Conservation (phyloP, 805 yeast genomes). For the Barnettozyma pratensis region DNA sequence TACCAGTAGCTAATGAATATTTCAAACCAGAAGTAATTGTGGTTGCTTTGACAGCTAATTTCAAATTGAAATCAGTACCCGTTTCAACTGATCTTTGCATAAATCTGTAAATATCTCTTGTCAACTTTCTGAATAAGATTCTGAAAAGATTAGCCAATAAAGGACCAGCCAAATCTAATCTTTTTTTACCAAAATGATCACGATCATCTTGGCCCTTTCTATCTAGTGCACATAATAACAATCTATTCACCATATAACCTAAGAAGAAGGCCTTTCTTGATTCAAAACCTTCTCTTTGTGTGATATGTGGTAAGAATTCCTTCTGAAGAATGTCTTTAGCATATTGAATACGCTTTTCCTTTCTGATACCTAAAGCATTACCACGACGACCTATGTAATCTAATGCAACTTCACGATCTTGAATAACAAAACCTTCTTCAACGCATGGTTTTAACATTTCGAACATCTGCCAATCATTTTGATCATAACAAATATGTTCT, state of each 20-base stretch:
- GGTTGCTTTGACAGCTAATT: constrained; percentile 93
- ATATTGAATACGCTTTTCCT: constrained; percentile 96
- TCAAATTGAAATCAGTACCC: constrained; percentile 93
- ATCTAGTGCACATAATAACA: constrained; percentile 91
- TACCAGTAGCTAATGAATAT: constrained; percentile 98
- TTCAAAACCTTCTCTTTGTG: constrained; percentile 96
- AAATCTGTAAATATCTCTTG: constrained; percentile 94
- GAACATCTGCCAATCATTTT: constrained; percentile 98
- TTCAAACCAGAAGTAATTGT: constrained; percentile 97
- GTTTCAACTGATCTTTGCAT: constrained; percentile 99
- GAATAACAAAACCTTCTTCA: constrained; percentile 97
- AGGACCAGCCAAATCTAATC: constrained; percentile 98
- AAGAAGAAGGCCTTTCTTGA: constrained; percentile 94
- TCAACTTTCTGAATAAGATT: constrained; percentile 85
- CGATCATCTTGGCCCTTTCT: constrained; percentile 98
- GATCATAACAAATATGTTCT: constrained; percentile 97
- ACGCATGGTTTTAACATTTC: constrained; percentile 99
- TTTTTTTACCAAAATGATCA: constrained; percentile 98
- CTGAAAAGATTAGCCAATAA: constrained; percentile 92
- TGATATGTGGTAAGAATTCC: constrained; percentile 94
- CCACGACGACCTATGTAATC: constrained; percentile 99
- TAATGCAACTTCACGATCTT: constrained; percentile 95
- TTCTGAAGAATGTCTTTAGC: constrained; percentile 96
- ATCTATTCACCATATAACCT: constrained; percentile 96
- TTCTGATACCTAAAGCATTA: constrained; percentile 90